Conservation (phyloP, 495 filamentous ascomycete species). For the Lasiosphaeria hispida region DNA sequence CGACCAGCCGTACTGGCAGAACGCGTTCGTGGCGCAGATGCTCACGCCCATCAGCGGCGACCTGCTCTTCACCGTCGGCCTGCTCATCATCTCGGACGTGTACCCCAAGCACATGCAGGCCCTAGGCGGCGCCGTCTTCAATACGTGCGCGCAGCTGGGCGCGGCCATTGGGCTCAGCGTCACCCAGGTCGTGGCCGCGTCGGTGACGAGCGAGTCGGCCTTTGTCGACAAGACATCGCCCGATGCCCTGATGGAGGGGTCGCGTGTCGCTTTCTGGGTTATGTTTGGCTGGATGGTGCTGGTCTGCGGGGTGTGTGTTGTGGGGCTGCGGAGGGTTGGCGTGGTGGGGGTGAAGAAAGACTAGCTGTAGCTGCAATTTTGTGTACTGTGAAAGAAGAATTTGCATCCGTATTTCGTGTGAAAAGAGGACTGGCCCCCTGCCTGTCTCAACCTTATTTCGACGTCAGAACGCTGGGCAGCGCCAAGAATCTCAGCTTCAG, state of each 20-base stretch:
- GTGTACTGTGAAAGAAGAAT: not conserved
- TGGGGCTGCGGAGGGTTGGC: slow-evolving; percentile 52
- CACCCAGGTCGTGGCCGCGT: slow-evolving; percentile 54
- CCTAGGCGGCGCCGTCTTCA: slow-evolving; percentile 63
- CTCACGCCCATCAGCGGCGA: slow-evolving; percentile 46
- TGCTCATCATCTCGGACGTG: slow-evolving; percentile 56
- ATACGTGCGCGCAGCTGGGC: slow-evolving; percentile 59
- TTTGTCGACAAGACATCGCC: slow-evolving; percentile 28
- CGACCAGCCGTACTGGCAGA: slow-evolving; percentile 55
- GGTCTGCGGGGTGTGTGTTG: slow-evolving; percentile 40
- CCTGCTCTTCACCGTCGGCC: slow-evolving; percentile 61
- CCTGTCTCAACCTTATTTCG: too few relatives aligned
- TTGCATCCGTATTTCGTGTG: too few relatives aligned
- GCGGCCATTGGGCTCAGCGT: slow-evolving; percentile 57
- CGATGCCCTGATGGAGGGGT: slow-evolving; percentile 53
- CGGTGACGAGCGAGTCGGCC: slow-evolving; percentile 41
- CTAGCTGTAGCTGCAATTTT: not conserved
- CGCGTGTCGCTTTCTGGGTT: slow-evolving; percentile 60
- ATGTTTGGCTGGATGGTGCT: slow-evolving; percentile 50
- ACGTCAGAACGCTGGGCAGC: too few relatives aligned
- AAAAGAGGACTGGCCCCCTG: too few relatives aligned
- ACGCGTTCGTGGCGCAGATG: slow-evolving; percentile 40
- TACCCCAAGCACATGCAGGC: slow-evolving; percentile 57
- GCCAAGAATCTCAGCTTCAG: too few relatives aligned
- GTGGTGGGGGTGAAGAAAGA: slow-evolving; percentile 57